These are phyloP conservation scores for Periconia sp. DNA, from an alignment of 2,329 filamentous ascomycete species.

Conservation along the genomic window DNA sequence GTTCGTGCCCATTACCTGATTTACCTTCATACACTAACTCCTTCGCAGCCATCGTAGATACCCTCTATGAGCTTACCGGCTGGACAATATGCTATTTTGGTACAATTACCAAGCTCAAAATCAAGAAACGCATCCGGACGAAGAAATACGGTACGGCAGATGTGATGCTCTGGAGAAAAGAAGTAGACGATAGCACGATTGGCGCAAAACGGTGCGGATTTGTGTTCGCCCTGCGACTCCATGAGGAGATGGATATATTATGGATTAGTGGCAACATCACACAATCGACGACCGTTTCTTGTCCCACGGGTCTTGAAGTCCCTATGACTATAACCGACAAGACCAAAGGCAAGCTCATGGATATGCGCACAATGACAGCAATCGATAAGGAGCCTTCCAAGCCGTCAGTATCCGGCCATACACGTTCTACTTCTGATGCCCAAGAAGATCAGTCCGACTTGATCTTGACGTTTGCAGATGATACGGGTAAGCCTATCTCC, in stretches of 20 bases:
- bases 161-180: slow-evolving; percentile 17
- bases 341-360: slow-evolving; percentile 12
- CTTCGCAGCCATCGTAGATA: slow-evolving; percentile 1
- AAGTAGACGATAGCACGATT: slow-evolving; percentile 1
- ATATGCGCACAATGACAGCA: slow-evolving; percentile 17
- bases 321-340: slow-evolving; percentile 17
- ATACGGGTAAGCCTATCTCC: slow-evolving; percentile 7
- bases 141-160: slow-evolving; percentile 15
- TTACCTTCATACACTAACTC: not conserved
- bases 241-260: slow-evolving; percentile 11
- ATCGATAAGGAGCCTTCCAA: slow-evolving; percentile 1
- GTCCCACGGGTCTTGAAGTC: slow-evolving; percentile 1
- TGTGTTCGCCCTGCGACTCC: slow-evolving; percentile 15
- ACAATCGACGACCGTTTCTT: slow-evolving; percentile 3
- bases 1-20: slow-evolving; percentile 4
- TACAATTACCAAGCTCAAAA: slow-evolving; percentile 1
- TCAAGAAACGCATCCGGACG: not conserved
- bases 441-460: slow-evolving; percentile 4
- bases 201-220: slow-evolving; percentile 4
- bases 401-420: not conserved
- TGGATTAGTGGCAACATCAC: slow-evolving; percentile 9
- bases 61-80: slow-evolving; percentile 13
- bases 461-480: slow-evolving; percentile 13
- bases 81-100: slow-evolving; percentile 16
- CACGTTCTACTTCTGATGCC: not conserved